These are phyloP conservation scores for Claviceps pusilla DNA, from an alignment of 2,329 filamentous ascomycete species.

Conservation along the genomic window DNA sequence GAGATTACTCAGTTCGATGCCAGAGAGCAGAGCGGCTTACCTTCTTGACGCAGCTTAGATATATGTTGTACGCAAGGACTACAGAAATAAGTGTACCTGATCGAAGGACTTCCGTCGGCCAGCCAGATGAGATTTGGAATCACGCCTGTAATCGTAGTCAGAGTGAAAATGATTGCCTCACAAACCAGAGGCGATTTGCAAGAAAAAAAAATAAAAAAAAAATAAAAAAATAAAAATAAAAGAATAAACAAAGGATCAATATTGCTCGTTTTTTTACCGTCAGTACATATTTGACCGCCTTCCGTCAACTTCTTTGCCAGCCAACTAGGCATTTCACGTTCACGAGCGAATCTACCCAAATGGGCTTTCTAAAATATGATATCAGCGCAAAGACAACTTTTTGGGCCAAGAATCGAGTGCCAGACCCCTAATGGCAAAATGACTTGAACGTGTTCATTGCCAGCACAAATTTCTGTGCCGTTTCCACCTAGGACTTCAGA, in stretches of 20 bases:
- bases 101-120: slow-evolving; percentile 44
- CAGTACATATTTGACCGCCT: slow-evolving; percentile 5
- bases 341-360: slow-evolving; percentile 5
- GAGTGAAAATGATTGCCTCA: background rate
- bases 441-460: background rate
- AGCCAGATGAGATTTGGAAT: slow-evolving; percentile 48
- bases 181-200: background rate
- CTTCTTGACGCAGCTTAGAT: slow-evolving; percentile 65
- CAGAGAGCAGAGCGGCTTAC: slow-evolving; percentile 18
- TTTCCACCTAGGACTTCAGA: background rate
- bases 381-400: too few species aligned
- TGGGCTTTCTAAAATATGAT: slow-evolving; percentile 6
- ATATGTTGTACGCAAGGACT: slow-evolving; percentile 62
- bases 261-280: background rate
- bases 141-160: slow-evolving; percentile 26
- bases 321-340: slow-evolving; percentile 6
- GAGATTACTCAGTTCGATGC: background rate
- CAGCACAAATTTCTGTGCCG: background rate
- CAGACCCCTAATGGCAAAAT: background rate
- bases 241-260: background rate
- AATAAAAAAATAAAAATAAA: too few species aligned
- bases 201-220: background rate
- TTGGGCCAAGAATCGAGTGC: background rate
- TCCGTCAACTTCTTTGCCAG: slow-evolving; percentile 1
- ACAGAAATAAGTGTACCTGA: slow-evolving; percentile 64